These are phyloP conservation scores for Batkoa obscura DNA, from an alignment of 371 early-diverging fungal genomes.

Conservation along the genomic window DNA sequence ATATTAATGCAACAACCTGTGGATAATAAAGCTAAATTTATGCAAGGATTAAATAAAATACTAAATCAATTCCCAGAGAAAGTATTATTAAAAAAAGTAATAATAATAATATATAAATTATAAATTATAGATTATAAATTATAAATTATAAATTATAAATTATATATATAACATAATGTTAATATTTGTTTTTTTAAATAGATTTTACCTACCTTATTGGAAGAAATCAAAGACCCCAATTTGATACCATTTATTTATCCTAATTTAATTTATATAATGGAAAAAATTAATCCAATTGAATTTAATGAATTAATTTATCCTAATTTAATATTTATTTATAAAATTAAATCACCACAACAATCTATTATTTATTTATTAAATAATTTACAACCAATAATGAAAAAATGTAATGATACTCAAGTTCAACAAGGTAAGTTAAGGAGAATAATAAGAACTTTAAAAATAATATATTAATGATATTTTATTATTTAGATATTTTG, in stretches of 20 bases:
- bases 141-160: not conserved
- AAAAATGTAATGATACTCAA: not conserved
- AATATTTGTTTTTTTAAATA: conserved; percentile 8
- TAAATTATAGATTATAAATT: too few species aligned
- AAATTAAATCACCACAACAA: conserved; percentile 35
- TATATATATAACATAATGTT: not conserved
- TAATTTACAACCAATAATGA: conserved; percentile 20
- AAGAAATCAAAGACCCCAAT: conserved; percentile 48
- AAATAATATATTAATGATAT: conserved; percentile 32
- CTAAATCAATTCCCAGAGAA: conserved; percentile 53
- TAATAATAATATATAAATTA: not conserved
- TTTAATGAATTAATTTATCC: conserved; percentile 40
- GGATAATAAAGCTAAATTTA: conserved; percentile 59
- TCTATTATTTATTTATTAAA: conserved; percentile 42
- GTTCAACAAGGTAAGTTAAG: not conserved
- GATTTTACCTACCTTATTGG: conserved; percentile 53
- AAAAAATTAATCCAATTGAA: conserved; percentile 35
- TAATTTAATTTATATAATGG: conserved; percentile 37
- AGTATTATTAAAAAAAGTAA: conserved; percentile 39
- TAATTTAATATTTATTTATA: conserved; percentile 37
- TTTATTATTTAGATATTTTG: conserved; percentile 29
- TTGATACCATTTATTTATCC: conserved; percentile 54
- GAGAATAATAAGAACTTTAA: too few species aligned
- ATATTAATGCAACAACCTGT: conserved; percentile 52
- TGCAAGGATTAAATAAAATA: conserved; percentile 50